Evolutionary conservation across 1,284 basidiomycete species (phyloP), one percentile per base, ranked within the genome.

Genomic region (Schizopora paradoxa): DNA sequence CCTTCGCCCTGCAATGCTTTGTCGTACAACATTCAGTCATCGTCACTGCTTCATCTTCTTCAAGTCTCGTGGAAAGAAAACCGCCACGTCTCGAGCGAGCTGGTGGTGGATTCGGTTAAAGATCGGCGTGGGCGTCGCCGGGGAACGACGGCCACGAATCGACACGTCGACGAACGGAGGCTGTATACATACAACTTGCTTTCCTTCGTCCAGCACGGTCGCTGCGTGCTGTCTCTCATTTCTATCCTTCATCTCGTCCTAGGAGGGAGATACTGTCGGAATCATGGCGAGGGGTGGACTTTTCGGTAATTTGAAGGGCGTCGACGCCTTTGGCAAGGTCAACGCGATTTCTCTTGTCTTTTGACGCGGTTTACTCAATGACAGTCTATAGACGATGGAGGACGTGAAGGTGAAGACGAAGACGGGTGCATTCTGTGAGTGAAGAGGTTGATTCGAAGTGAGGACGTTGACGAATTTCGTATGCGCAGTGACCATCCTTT

Each of bases 251-350:
- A 37, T 19, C 41, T 26, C 16, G 27, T 43, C 18, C n/a, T 21
- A 16, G 14, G 16, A 16, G 13, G 14, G 5, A 5, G 5, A 44
- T 45, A 49, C 53, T 42, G 55, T 57, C 60, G 56, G 48, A 51
- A 65, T 52, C 51, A 84, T 84, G 86, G 85, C 85, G 52, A 87
- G 82, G 67, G 82, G 83, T 54, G 46, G 56, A 16, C 66, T 89
- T 54, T 74, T 87, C 59, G 75, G 74, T 44, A 76, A 73, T 55
- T 74, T 90, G 55, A 90, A 86, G 62, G 84, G 86, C 64, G 77
- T 98, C 52, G 94, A 99, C 74, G 95, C 94, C 65, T 99, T 99
- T 73, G 94, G 93, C 54, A 98, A 97, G 83, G 94, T 93, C 60
- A 58, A 70, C 51, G 44, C 28, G 36, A 31, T 45, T 34, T 42